These are phyloP conservation scores for Jasminum sambac DNA, from an alignment of 257 asterid species.

Conservation along the genomic window DNA sequence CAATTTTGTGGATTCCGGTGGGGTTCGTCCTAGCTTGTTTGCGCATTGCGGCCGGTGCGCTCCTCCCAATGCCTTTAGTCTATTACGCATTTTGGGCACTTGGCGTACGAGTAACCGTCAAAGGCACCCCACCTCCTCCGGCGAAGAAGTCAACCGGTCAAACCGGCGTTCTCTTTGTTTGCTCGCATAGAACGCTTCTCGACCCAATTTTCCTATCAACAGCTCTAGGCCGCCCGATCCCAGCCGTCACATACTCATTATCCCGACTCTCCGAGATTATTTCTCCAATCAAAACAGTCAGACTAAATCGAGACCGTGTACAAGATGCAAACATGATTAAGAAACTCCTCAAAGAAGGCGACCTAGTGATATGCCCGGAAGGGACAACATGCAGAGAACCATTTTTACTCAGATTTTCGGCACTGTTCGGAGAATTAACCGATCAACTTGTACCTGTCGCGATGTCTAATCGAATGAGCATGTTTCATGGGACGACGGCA, in stretches of 20 bases:
- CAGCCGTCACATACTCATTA: conserved; percentile 69
- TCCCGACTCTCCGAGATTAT: conserved; percentile 71
- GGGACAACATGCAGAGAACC: conserved; percentile 89
- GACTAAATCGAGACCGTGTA: conserved; percentile 59
- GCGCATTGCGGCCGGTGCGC: conserved; percentile 61
- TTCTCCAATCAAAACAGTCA: conserved; percentile 68
- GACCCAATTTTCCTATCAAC: conserved; percentile 75
- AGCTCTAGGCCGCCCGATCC: conserved; percentile 69
- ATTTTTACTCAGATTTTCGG: conserved; percentile 64
- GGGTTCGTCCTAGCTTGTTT: conserved; percentile 63
- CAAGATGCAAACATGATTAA: conserved; percentile 66
- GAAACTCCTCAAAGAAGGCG: conserved; percentile 50
- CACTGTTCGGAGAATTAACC: conserved; percentile 71
- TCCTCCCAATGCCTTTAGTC: conserved; percentile 65
- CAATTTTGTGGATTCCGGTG: conserved; percentile 67
- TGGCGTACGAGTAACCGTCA: conserved; percentile 57
- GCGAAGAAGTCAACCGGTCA: conserved; percentile 37
- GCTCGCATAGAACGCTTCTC: conserved; percentile 77
- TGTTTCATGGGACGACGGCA: conserved; percentile 88
- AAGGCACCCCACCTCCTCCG: conserved; percentile 70
- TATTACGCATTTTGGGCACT: conserved; percentile 59
- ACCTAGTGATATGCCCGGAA: conserved; percentile 73
- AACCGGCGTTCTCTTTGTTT: conserved; percentile 61
- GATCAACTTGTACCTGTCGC: conserved; percentile 78
- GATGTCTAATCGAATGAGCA: conserved; percentile 57